Base-by-base conservation (phyloP, 805 yeast species). In the Candida sakaeoensis region DNA sequence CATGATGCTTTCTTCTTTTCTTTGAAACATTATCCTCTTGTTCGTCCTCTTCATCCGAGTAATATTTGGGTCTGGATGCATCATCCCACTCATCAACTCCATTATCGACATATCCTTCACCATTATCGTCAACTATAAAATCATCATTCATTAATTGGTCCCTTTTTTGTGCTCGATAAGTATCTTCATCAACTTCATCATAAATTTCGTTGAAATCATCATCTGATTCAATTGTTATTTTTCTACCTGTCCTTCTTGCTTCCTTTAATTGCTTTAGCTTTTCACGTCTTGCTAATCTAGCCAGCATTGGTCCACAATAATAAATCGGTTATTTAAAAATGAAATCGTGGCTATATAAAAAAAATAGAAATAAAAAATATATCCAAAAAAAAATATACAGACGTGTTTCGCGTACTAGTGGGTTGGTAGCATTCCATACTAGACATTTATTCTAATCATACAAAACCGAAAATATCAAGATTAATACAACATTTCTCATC, bases 51-150 rank as follows among this genome's bases (percentile, higher is more conserved):
- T 76, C 84, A 30, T 77, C 83, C n/a, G 79, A 74, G 44, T 72
- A 74, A 51, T 75, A 76, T 38, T 70, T 63, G 31, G 73, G 75
- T 39, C 70, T 66, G 40, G 68, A 56, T 24, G 68, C 60, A 28
- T 68, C 72, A 43, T 81, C 95, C 90, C 95, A 88, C 44, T 88
- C 95, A 52, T 91, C 95, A 6, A 74, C 85, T 42, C 99, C 99
- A 31, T 85, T 85, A 52, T 93, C 98, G 1, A 88, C 90, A 54
- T 91, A 91, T 0, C 97, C 98, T 48, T 82, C 84, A 22, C 96
- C 96, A 49, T 85, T 80, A 58, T 91, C 98, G 57, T 89, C 96
- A 2, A 88, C 95, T 26, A 91, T 93, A 57, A 91, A 91, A 58
- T 91, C 96, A 54, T 91, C 96, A 45, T 85, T 82, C 60, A 88